Evolutionary conservation across 495 filamentous ascomycete genomes (phyloP).

Genomic region (Penicillium mononematosum): DNA sequence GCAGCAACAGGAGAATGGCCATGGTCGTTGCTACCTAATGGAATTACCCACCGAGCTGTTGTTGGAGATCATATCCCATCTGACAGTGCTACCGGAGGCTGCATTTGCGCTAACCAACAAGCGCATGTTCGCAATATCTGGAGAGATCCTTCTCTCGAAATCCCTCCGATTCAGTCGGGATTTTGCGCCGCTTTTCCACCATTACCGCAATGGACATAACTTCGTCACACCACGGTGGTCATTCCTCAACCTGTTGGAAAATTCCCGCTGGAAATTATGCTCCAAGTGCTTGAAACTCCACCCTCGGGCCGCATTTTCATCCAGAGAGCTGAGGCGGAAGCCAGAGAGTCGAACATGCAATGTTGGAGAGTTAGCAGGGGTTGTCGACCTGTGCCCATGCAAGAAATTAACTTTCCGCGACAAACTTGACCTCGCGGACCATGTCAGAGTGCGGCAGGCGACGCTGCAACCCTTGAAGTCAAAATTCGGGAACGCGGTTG

Average conservation of each 20-base stretch:
- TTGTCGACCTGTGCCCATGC: constrained; percentile 50
- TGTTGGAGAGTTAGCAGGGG: constrained; percentile 41
- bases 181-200: constrained; percentile 48
- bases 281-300: constrained; percentile 49
- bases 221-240: constrained; percentile 45
- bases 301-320: constrained; percentile 36
- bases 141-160: constrained; percentile 35
- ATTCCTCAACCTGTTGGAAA: constrained; percentile 41
- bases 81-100: constrained; percentile 40
- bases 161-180: constrained; percentile 44
- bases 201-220: constrained; percentile 44
- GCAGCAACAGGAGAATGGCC: constrained; percentile 19
- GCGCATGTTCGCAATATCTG: constrained; percentile 42
- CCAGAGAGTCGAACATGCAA: constrained; percentile 40
- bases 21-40: constrained; percentile 36
- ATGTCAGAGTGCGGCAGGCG: constrained; percentile 35
- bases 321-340: constrained; percentile 39
- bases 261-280: constrained; percentile 41
- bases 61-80: constrained; percentile 42
- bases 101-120: constrained; percentile 47
- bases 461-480: constrained; percentile 28
- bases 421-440: constrained; percentile 39
- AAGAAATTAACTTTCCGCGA: constrained; percentile 48
- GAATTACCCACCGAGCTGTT: constrained; percentile 48
- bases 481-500: constrained; percentile 32